Percentiles rank a stretch among this genome's conserved stretches.
Evolutionary conservation across 164 flowering plant genomes (phyloP).

Genomic region (Taxillus chinensis): DNA sequence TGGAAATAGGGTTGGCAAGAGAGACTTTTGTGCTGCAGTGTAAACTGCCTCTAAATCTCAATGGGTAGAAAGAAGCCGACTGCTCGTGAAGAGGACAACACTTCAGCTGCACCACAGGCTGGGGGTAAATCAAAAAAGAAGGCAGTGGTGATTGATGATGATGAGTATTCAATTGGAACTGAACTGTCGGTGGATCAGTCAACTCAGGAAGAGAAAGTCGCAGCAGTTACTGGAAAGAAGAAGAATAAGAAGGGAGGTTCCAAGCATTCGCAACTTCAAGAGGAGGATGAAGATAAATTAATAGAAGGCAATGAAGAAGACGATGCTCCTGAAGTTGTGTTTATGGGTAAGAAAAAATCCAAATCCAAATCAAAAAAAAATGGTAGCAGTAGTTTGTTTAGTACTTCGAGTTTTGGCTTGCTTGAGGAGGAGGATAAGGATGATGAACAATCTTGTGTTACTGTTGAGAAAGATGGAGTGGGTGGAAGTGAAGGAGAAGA

Average conservation of each 20-base stretch:
- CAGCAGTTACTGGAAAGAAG: slow-evolving; percentile 33
- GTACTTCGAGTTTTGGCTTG: slow-evolving; percentile 15
- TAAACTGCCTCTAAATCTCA: slow-evolving; percentile 7
- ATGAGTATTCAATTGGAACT: slow-evolving; percentile 64
- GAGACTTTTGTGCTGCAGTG: slow-evolving; percentile 36
- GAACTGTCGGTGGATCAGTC: slow-evolving; percentile 42
- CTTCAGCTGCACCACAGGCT: slow-evolving; percentile 12
- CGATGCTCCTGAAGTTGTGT: slow-evolving; percentile 15
- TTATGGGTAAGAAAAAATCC: slow-evolving; percentile 44
- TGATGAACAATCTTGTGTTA: slow-evolving; percentile 4
- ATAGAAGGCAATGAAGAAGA: slow-evolving; percentile 21
- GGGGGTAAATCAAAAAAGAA: slow-evolving; percentile 63
- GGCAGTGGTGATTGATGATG: slow-evolving; percentile 44
- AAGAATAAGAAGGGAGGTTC: slow-evolving; percentile 43
- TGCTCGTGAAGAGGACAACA: slow-evolving; percentile 37
- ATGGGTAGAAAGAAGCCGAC: slow-evolving; percentile 70
- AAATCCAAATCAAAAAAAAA: slow-evolving; percentile 35
- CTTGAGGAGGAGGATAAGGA: slow-evolving; percentile 25
- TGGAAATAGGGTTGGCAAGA: slow-evolving; percentile 24
- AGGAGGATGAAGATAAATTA: neutral
- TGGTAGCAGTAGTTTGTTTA: slow-evolving; percentile 19
- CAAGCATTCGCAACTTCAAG: slow-evolving; percentile 21
- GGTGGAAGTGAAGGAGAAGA: slow-evolving; percentile 26
- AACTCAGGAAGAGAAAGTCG: slow-evolving; percentile 25
- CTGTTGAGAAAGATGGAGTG: slow-evolving; percentile 14